These are phyloP conservation scores for Datura wrightii DNA, from an alignment of 257 asterid genomes.

Conservation along the genomic window DNA sequence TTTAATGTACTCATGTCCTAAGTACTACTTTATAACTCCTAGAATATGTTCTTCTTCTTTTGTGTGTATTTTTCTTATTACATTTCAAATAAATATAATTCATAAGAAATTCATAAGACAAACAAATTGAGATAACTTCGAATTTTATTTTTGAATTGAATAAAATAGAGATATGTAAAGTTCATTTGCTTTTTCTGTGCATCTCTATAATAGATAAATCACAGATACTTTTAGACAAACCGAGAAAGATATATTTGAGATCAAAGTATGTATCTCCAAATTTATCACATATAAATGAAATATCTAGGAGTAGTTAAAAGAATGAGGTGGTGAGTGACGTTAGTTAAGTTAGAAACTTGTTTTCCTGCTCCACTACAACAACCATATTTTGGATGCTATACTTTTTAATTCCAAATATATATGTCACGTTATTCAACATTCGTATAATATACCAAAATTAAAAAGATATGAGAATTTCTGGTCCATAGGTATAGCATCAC, in stretches of 20 bases:
- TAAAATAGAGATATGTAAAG: no score
- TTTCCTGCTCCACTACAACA: slow-evolving; percentile 75
- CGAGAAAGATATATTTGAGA: background rate
- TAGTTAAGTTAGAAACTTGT: slow-evolving; percentile 10
- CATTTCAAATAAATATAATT: no score
- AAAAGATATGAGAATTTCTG: background rate
- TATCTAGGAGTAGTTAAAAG: slow-evolving; percentile 52
- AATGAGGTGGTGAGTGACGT: slow-evolving; percentile 59
- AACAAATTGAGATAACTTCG: no score
- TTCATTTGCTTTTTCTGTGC: no score
- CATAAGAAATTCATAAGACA: no score
- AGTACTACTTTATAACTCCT: no score
- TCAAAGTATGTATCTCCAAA: slow-evolving; percentile 19
- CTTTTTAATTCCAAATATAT: slow-evolving; percentile 7
- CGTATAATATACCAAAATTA: background rate
- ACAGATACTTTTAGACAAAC: background rate
- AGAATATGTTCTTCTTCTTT: no score
- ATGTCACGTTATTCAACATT: background rate
- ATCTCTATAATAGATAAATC: no score
- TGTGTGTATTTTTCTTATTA: no score
- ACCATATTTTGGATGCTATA: slow-evolving; percentile 46
- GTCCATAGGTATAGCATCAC: background rate
- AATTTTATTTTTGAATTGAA: no score
- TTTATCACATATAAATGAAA: background rate
- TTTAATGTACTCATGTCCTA: no score